These are phyloP conservation scores for Tremella mesenterica DNA, from an alignment of 768 basidiomycete genomes.

Conservation along the genomic window DNA sequence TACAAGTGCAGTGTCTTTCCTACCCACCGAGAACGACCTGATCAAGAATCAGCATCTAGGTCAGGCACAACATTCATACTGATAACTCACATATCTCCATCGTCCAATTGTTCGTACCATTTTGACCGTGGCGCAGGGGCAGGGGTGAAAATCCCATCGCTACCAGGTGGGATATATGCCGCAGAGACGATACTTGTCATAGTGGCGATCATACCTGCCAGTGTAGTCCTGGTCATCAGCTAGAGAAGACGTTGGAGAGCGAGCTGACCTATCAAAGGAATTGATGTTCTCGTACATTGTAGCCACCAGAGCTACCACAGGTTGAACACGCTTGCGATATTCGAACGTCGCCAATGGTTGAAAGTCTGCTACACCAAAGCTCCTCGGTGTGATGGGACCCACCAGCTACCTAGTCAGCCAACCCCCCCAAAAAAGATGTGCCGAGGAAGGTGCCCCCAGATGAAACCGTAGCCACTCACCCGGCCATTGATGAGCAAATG, in stretches of 20 bases:
- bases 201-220: conserved; percentile 57
- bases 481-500: conserved; percentile 75
- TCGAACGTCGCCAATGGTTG: conserved; percentile 65
- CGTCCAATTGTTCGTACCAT: conserved; percentile 56
- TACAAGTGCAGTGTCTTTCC: conserved; percentile 58
- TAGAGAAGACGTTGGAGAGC: background rate
- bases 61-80: background rate
- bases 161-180: conserved; percentile 49
- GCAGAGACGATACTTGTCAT: conserved; percentile 64
- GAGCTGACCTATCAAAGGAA: conserved; percentile 49
- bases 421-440: too few relatives aligned
- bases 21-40: conserved; percentile 64
- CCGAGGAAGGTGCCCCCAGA: too few relatives aligned
- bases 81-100: conserved; percentile 57
- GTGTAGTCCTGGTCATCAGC: conserved; percentile 48
- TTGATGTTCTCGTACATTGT: conserved; percentile 49
- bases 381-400: conserved; percentile 57
- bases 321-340: conserved; percentile 57
- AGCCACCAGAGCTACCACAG: conserved; percentile 60
- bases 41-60: conserved; percentile 9
- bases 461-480: too few relatives aligned
- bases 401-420: conserved; percentile 55
- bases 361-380: conserved; percentile 67
- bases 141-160: conserved; percentile 59
- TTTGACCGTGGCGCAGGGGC: conserved; percentile 55